A percentile compares a stretch with the other conserved stretches of the same genome.
Conservation (phyloP, 1,284 basidiomycete species). For the Inonotus hispidus region DNA sequence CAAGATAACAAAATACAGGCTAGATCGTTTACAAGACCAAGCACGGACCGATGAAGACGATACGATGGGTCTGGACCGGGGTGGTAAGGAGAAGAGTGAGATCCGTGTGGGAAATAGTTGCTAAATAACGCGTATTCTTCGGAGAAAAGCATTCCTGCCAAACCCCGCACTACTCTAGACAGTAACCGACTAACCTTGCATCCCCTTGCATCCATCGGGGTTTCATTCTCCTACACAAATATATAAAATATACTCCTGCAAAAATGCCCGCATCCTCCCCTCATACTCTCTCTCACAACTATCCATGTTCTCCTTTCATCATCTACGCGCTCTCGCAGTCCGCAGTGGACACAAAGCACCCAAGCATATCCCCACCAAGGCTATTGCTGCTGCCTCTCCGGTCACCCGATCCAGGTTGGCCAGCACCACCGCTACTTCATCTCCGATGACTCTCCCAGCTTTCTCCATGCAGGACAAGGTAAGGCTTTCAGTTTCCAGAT, state of each 20-base stretch:
- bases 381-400: neutral
- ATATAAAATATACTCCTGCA: neutral
- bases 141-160: neutral
- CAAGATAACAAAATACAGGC: neutral
- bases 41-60: neutral
- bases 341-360: neutral
- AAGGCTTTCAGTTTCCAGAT: constrained; percentile 15
- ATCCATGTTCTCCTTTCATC: neutral
- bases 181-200: neutral
- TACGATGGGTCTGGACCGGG: neutral
- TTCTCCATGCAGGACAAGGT: constrained; percentile 72
- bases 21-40: neutral
- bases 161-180: neutral
- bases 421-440: constrained; percentile 20
- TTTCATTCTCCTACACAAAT: neutral
- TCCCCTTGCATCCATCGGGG: neutral
- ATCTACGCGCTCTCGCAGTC: neutral
- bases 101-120: neutral
- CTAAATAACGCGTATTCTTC: neutral
- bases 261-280: neutral
- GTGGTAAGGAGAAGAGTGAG: neutral
- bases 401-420: constrained; percentile 1
- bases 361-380: neutral
- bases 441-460: constrained; percentile 44
- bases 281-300: neutral